phyloP scores from a whole-genome alignment of 805 yeast species.

The Blastobotrys attinorum region DNA sequence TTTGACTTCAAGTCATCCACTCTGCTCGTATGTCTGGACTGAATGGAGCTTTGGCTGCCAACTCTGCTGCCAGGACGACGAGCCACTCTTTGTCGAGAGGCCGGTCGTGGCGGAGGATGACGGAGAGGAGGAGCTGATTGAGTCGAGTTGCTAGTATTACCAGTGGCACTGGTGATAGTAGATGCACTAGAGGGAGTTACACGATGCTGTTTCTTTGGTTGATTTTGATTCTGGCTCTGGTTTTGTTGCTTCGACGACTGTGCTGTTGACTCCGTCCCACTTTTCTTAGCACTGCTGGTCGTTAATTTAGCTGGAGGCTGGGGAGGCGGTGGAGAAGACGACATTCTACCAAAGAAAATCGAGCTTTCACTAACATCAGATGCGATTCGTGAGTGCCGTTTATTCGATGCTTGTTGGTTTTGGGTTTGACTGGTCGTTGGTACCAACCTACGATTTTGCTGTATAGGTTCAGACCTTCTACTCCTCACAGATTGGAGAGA shows the following conservation, averaged over 20 bases:
- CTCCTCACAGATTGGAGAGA: background rate
- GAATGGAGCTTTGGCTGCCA: constrained; percentile 10
- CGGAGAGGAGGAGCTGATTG: background rate
- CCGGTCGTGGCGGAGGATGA: constrained; percentile 10
- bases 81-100: constrained; percentile 8
- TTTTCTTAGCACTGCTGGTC: background rate
- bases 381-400: constrained; percentile 5
- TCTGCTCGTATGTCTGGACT: constrained; percentile 11
- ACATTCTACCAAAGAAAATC: constrained; percentile 11
- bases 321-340: constrained; percentile 11
- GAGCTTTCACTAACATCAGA: constrained; percentile 13
- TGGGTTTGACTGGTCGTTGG: background rate
- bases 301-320: constrained; percentile 9
- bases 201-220: background rate
- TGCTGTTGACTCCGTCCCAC: background rate
- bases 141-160: background rate
- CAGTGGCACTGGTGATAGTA: background rate
- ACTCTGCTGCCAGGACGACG: constrained; percentile 16
- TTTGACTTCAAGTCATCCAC: constrained; percentile 23
- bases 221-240: background rate
- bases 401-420: background rate
- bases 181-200: background rate
- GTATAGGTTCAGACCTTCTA: background rate
- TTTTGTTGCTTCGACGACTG: background rate
- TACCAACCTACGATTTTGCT: background rate